Evolutionary conservation across 2,329 filamentous ascomycete genomes (phyloP), one percentile per base, ranked within the genome.

Genomic region (Chlorencoelia australis): DNA sequence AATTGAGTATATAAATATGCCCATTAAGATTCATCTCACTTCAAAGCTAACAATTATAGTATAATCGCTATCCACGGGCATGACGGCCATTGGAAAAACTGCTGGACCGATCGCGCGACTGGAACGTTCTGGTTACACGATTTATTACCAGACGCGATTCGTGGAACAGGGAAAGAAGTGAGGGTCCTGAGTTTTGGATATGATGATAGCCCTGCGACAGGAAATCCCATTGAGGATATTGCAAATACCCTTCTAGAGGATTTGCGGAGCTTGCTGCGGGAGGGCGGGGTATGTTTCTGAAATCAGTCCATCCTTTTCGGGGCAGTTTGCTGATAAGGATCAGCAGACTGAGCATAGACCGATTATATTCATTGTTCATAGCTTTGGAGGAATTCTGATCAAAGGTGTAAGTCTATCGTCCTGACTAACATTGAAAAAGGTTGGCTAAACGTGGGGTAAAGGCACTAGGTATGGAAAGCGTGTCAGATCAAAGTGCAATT

Each of bases 41-140:
- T 21, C 17, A 27, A 19, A 2, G 21, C 10, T 33, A 4, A 4
- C 13, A 19, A n/a, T 11, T 13, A 4, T 14, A 38, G 36, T 26
- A 18, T 38, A 14, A 38, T 38, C 26, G 36, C 36, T n/a, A 27
- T 34, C 19, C 36, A 38, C n/a, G 36, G 30, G 7, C 30, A 28
- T 14, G 28, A 28, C 11, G 36, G 36, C 5, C 36, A 38, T 22
- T 17, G 17, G 8, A 21, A 17, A 4, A 18, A 38, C 11, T 38
- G 20, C 8, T 38, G 36, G 36, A 38, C 30, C 6, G 11, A 38
- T 5, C 10, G 13, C 13, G 30, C 18, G 11, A 34, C 14, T 29
- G 24, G 17, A 11, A n/a, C 29, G 15, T 19, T 38, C 20, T 38
- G 30, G 36, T 11, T 38, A 9, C 21, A 25, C 8, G 36, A 38